Percentiles rank a stretch among this genome's conserved stretches.
Evolutionary conservation across 2,329 filamentous ascomycete species (phyloP).

Genomic region (Clonostachys rosea): DNA sequence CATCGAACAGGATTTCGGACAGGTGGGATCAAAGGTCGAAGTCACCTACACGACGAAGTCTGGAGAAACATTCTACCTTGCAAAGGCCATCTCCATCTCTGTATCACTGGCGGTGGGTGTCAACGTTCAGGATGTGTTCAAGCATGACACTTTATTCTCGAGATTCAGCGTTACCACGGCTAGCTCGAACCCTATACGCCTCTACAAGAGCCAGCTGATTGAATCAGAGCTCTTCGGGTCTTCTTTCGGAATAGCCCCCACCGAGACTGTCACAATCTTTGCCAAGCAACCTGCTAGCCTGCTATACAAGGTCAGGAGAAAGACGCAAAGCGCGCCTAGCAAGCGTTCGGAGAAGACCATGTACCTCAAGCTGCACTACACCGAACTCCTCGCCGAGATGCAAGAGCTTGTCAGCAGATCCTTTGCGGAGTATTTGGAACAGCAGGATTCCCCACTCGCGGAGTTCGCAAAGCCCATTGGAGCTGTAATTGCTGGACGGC

Average conservation of each 20-base stretch:
- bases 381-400: conserved; percentile 72
- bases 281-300: conserved; percentile 77
- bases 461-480: conserved; percentile 42
- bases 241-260: conserved; percentile 49
- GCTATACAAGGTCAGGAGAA: conserved; percentile 71
- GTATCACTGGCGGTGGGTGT: conserved; percentile 83
- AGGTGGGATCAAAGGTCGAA: conserved; percentile 72
- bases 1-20: conserved; percentile 69
- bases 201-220: conserved; percentile 67
- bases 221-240: conserved; percentile 67
- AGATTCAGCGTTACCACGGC: conserved; percentile 88
- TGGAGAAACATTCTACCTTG: conserved; percentile 37
- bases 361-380: conserved; percentile 70
- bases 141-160: conserved; percentile 75
- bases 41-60: conserved; percentile 65
- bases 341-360: conserved; percentile 41
- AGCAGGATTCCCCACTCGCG: conserved; percentile 26
- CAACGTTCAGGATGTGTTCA: conserved; percentile 96
- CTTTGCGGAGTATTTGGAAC: conserved; percentile 30
- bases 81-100: conserved; percentile 55
- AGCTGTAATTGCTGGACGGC: conserved; percentile 34
- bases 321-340: conserved; percentile 20
- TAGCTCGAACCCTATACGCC: conserved; percentile 65
- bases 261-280: conserved; percentile 61
- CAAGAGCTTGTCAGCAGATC: conserved; percentile 39